Evolutionary conservation across 495 filamentous ascomycete genomes (phyloP).

Genomic region (Podospora australis): DNA sequence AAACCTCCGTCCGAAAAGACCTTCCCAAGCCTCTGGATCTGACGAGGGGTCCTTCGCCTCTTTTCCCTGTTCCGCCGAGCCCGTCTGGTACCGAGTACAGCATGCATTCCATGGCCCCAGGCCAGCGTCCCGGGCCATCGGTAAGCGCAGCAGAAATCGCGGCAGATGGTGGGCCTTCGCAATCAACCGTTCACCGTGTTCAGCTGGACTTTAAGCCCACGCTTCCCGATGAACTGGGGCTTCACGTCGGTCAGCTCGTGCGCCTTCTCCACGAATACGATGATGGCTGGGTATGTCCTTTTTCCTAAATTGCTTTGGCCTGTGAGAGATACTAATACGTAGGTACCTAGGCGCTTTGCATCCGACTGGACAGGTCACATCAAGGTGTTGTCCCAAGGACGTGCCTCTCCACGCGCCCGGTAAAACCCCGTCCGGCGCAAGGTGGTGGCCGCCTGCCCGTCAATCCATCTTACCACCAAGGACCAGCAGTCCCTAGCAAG

Average conservation of each 20-base stretch:
- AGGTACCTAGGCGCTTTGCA: conserved; percentile 96
- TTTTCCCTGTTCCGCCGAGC: conserved; percentile 41
- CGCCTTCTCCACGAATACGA: conserved; percentile 93
- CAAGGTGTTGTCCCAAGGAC: conserved; percentile 92
- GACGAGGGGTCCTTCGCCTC: conserved; percentile 32
- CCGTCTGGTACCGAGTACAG: conserved; percentile 56
- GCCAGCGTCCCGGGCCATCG: conserved; percentile 38
- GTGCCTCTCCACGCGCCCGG: conserved; percentile 84
- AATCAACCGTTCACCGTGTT: conserved; percentile 71
- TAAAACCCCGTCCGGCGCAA: conserved; percentile 72
- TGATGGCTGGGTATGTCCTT: conserved; percentile 83
- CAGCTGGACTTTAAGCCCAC: conserved; percentile 94
- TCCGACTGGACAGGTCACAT: conserved; percentile 78
- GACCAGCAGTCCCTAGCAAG: no score
- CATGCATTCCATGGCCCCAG: conserved; percentile 44
- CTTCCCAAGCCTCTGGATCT: conserved; percentile 43
- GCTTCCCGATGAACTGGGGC: conserved; percentile 81
- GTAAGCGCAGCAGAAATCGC: conserved; percentile 45
- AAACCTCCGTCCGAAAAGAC: conserved; percentile 40
- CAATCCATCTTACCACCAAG: no score
- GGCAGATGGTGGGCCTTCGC: conserved; percentile 49
- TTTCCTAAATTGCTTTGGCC: no score
- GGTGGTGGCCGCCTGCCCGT: background rate
- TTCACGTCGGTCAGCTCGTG: conserved; percentile 74
- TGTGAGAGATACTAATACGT: conserved; percentile 99